These are phyloP conservation scores for Scutellaria minor DNA, from an alignment of 257 asterid species.

Conservation along the genomic window DNA sequence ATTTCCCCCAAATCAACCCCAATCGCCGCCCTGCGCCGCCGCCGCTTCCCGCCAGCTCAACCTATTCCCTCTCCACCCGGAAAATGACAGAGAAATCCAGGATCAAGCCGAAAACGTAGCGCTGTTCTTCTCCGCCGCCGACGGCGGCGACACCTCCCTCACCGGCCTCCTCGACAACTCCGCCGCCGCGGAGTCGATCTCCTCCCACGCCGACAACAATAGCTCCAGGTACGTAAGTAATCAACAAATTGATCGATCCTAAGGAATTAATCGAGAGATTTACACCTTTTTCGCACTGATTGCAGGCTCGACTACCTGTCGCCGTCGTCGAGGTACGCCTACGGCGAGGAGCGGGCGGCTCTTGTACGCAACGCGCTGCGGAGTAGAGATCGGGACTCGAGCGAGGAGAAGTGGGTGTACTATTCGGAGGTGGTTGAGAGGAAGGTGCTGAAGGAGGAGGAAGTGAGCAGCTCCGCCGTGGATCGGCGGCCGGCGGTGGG, in stretches of 20 bases:
- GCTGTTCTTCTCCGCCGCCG: conserved; percentile 66
- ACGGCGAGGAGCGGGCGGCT: conserved; percentile 55
- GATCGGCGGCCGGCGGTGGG: conserved; percentile 37
- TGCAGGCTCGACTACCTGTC: conserved; percentile 45
- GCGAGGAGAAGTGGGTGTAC: conserved; percentile 85
- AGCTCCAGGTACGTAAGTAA: conserved; percentile 36
- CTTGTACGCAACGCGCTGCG: conserved; percentile 79
- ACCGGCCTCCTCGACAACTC: conserved; percentile 62
- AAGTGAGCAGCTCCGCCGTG: conserved; percentile 77
- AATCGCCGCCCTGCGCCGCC: conserved; percentile 4
- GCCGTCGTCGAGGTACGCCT: conserved; percentile 53
- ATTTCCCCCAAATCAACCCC: conserved; percentile 49
- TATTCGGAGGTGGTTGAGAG: conserved; percentile 88
- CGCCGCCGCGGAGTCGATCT: conserved; percentile 44
- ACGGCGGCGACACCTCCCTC: conserved; percentile 67
- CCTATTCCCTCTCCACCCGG: conserved; percentile 59
- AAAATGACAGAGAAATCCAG: conserved; percentile 51
- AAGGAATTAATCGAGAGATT: too few species aligned
- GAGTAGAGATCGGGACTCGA: conserved; percentile 67
- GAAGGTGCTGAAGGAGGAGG: conserved; percentile 73
- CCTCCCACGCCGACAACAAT: conserved; percentile 44
- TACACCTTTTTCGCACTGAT: background rate
- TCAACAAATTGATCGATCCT: background rate
- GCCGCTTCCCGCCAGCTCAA: conserved; percentile 43
- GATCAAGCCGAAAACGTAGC: conserved; percentile 74